A percentile compares a stretch with the other conserved stretches of the same genome.
Conservation (phyloP, 169 alveolate genomes). For the Cryptosporidium sp. region DNA sequence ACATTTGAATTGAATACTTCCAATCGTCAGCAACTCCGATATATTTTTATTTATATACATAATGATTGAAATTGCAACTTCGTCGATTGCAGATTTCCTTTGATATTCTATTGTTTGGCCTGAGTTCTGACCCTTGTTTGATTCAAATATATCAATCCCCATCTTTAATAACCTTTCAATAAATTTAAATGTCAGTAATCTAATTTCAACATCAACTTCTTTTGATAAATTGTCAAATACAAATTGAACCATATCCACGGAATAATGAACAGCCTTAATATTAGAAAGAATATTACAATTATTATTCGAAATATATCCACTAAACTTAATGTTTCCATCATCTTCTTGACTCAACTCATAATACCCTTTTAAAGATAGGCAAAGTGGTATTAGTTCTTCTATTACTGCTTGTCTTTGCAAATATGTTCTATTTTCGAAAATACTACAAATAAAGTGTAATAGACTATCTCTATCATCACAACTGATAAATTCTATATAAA, state of each 20-base stretch:
- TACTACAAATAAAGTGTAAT: conserved; percentile 21
- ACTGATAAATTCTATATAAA: conserved; percentile 47
- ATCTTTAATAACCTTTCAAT: conserved; percentile 1
- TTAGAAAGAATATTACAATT: conserved; percentile 7
- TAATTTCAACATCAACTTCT: conserved; percentile 38
- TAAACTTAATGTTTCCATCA: neutral
- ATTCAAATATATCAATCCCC: conserved; percentile 51
- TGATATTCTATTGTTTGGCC: neutral
- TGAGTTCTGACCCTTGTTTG: neutral
- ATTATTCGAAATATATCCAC: neutral
- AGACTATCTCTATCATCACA: conserved; percentile 26
- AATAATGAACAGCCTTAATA: neutral
- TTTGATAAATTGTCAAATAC: conserved; percentile 10
- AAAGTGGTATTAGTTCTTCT: conserved; percentile 31
- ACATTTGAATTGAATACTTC: conserved; percentile 21
- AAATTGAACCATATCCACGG: conserved; percentile 13
- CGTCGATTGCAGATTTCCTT: conserved; percentile 14
- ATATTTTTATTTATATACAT: conserved; percentile 13
- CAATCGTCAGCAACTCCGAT: neutral
- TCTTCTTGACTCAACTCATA: conserved; percentile 11
- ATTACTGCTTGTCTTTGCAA: conserved; percentile 38
- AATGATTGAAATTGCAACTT: conserved; percentile 15
- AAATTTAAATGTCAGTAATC: conserved; percentile 12
- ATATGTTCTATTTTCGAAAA: conserved; percentile 18
- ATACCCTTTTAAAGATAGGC: conserved; percentile 30